Evolutionary conservation across 495 filamentous ascomycete species (phyloP).

Genomic region (Ramalina intermedia): DNA sequence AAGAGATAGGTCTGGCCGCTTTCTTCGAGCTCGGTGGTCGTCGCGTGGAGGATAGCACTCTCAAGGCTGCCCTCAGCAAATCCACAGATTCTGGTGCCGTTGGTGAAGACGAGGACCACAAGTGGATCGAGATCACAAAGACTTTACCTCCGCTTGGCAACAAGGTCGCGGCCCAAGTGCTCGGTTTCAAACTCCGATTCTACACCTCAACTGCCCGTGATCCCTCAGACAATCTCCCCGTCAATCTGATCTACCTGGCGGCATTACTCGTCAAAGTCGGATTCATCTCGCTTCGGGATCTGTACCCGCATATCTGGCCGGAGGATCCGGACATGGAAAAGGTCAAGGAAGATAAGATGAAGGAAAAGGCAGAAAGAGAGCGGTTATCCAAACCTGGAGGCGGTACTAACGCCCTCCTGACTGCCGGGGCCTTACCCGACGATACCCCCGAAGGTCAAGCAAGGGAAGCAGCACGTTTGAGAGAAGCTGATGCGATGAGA

Average conservation of each 20-base stretch:
- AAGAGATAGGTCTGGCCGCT: slow-evolving; percentile 58
- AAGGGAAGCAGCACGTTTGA: slow-evolving; percentile 27
- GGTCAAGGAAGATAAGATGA: slow-evolving; percentile 47
- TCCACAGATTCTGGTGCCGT: slow-evolving; percentile 22
- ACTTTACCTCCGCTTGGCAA: slow-evolving; percentile 78
- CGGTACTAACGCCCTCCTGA: slow-evolving; percentile 73
- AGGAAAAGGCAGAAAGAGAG: slow-evolving; percentile 70
- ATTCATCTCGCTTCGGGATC: slow-evolving; percentile 85
- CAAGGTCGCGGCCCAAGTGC: slow-evolving; percentile 76
- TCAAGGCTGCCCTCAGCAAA: slow-evolving; percentile 26
- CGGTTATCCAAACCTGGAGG: slow-evolving; percentile 45
- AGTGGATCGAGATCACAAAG: slow-evolving; percentile 66
- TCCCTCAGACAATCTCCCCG: slow-evolving; percentile 56
- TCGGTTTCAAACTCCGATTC: slow-evolving; percentile 95
- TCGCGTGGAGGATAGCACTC: slow-evolving; percentile 23
- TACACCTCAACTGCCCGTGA: slow-evolving; percentile 65
- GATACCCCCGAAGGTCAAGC: slow-evolving; percentile 39
- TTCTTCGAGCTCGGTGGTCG: slow-evolving; percentile 71
- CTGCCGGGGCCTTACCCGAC: slow-evolving; percentile 75
- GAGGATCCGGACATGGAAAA: slow-evolving; percentile 66
- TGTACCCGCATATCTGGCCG: slow-evolving; percentile 88
- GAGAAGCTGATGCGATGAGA: slow-evolving; percentile 20
- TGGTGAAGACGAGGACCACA: slow-evolving; percentile 37
- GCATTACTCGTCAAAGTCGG: slow-evolving; percentile 92
- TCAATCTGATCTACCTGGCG: slow-evolving; percentile 81